Evolutionary conservation across 352 stramenopile species (phyloP).

Genomic region (Elongisporangium anandrum): DNA sequence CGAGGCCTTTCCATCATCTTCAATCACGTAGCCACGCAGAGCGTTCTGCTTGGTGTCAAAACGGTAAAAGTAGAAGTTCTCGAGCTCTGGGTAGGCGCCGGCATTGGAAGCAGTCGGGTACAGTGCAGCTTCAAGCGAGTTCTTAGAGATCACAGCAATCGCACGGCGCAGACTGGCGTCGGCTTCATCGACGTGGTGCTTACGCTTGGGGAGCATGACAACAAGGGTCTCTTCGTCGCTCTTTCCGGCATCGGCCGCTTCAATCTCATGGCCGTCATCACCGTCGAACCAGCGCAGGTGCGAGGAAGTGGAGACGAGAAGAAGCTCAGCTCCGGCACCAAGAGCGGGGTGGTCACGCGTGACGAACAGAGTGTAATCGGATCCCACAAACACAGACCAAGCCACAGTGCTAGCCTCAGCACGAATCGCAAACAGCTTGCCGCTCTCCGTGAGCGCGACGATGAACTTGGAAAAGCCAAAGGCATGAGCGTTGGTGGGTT

Average conservation of each 20-base stretch:
- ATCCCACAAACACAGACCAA: constrained; percentile 66
- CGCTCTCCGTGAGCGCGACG: constrained; percentile 64
- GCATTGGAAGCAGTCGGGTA: constrained; percentile 39
- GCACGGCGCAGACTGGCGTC: constrained; percentile 45
- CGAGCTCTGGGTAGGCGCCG: constrained; percentile 43
- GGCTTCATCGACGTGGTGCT: constrained; percentile 58
- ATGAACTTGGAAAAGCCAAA: constrained; percentile 86
- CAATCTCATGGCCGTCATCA: constrained; percentile 49
- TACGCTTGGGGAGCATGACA: constrained; percentile 71
- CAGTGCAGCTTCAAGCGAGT: constrained; percentile 51
- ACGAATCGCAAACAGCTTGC: constrained; percentile 79
- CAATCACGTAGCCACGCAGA: constrained; percentile 57
- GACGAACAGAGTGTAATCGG: constrained; percentile 69
- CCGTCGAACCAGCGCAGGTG: constrained; percentile 72
- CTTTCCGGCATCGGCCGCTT: constrained; percentile 18
- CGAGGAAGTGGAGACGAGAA: constrained; percentile 57
- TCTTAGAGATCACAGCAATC: constrained; percentile 49
- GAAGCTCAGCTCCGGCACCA: constrained; percentile 60
- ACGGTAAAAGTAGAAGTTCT: constrained; percentile 82
- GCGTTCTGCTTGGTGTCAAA: constrained; percentile 42
- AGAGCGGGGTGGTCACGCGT: constrained; percentile 75
- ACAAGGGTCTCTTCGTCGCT: constrained; percentile 33
- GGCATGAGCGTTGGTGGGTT: constrained; percentile 63
- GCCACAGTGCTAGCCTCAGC: constrained; percentile 66
- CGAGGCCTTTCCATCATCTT: constrained; percentile 9